Conservation (phyloP, 164 flowering plant genomes). For the Magnolia sinica region DNA sequence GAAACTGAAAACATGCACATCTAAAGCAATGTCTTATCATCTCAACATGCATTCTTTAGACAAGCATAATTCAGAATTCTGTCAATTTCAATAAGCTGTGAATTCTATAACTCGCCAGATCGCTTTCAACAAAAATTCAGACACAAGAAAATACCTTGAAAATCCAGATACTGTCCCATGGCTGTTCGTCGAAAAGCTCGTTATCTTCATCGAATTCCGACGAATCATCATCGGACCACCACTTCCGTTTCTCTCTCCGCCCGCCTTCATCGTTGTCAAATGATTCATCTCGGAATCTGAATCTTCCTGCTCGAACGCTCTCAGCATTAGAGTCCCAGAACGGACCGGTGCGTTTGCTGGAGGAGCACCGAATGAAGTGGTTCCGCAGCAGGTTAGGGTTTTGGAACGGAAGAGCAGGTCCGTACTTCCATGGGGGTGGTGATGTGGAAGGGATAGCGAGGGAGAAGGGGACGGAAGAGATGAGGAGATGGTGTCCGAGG, state of each 20-base stretch:
- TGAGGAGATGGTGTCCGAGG: background rate
- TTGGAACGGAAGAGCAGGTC: background rate
- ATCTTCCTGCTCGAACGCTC: conserved; percentile 15
- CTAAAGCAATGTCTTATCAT: too few relatives aligned
- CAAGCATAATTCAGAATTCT: too few relatives aligned
- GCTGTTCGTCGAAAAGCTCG: conserved; percentile 20
- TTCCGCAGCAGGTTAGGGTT: conserved; percentile 11
- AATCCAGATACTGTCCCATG: conserved; percentile 44
- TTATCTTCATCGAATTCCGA: conserved; percentile 15
- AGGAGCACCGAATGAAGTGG: conserved; percentile 3
- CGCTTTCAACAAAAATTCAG: background rate
- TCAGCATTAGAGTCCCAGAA: conserved; percentile 48
- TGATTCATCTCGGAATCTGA: conserved; percentile 6
- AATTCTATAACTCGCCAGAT: too few relatives aligned
- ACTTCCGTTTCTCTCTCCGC: conserved; percentile 18
- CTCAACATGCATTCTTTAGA: too few relatives aligned
- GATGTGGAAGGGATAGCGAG: background rate
- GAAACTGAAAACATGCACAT: too few relatives aligned
- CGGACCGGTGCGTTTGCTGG: background rate
- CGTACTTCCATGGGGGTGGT: background rate
- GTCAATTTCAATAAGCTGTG: too few relatives aligned
- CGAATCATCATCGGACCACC: conserved; percentile 28
- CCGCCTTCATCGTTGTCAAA: conserved; percentile 10
- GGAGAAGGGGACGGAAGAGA: background rate
- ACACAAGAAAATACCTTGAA: conserved; percentile 38